A percentile compares a stretch with the other conserved stretches of the same genome.
These are phyloP conservation scores for Apiotrichum mycotoxinovorans DNA, from an alignment of 1,284 basidiomycete genomes.

Conservation along the genomic window DNA sequence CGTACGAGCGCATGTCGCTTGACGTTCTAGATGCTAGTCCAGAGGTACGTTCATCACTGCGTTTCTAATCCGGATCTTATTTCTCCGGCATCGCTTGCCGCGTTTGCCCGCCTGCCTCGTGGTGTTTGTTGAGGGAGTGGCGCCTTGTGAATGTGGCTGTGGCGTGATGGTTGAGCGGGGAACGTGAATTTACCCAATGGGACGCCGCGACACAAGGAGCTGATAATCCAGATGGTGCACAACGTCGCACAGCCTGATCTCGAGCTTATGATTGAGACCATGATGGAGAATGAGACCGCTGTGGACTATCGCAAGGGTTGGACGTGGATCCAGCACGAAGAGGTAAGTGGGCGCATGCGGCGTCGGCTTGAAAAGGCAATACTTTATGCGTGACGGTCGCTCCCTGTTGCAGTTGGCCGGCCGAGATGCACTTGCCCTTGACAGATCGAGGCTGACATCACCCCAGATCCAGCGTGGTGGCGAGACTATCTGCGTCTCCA, in stretches of 20 bases:
- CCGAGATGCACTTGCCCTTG: not conserved
- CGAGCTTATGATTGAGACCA: constrained; percentile 17
- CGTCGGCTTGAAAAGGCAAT: too few relatives aligned
- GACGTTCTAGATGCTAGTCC: constrained; percentile 24
- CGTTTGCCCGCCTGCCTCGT: too few relatives aligned
- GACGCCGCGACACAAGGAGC: not conserved
- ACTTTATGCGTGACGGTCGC: too few relatives aligned
- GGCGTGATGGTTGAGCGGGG: not conserved
- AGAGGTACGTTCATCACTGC: constrained; percentile 15
- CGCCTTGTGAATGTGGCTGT: not conserved
- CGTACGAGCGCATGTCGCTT: constrained; percentile 23
- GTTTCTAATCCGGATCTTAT: too few relatives aligned
- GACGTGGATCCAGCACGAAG: constrained; percentile 24
- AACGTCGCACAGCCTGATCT: constrained; percentile 31
- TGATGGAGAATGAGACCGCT: constrained; percentile 16
- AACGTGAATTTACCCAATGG: not conserved
- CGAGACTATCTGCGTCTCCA: constrained; percentile 15
- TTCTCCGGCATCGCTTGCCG: not conserved
- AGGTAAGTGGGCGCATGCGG: too few relatives aligned
- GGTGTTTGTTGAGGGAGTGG: too few relatives aligned
- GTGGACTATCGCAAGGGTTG: constrained; percentile 26
- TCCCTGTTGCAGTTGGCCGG: too few relatives aligned
- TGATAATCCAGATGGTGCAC: constrained; percentile 25
- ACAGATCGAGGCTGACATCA: not conserved
- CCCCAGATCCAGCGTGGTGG: constrained; percentile 4